Base-by-base conservation (phyloP, 257 asterid genomes). In the Forsythia suspensa region DNA sequence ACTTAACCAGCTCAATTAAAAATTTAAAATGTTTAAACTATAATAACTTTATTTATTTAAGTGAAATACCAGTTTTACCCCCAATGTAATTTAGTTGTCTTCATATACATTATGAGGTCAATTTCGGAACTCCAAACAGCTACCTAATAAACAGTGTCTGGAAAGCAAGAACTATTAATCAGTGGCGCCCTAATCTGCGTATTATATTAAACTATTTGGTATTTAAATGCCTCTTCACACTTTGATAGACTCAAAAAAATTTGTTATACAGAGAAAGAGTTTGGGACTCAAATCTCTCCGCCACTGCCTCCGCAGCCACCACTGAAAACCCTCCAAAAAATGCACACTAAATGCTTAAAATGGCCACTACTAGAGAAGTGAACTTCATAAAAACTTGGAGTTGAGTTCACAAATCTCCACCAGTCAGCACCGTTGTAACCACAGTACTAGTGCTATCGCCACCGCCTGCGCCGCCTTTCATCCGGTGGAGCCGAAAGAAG, bases 131-230 rank as follows among this genome's bases (percentile, higher is more conserved):
- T 78, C 63, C 71, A 77, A 16, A 10, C 57, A 34, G 16, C 55
- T 70, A 63, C 75, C 72, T 71, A 46, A 48, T 48, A 65, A 76
- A 85, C 82, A 78, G 71, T 41, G 63, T 21, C 72, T 48, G 48
- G 57, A 77, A 79, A 85, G 77, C 73, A 77, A 72, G 82, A 74
- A 79, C 79, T 73, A 78, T 80, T 78, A 81, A 83, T 79, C 72
- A 83, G 80, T 76, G 85, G 88, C 85, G 76, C 91, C 90, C 84
- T 85, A 87, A 81, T 87, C 86, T 52, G 78, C 46, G 65, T 63
- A 71, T 76, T 83, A 51, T 55, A 75, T 51, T 61, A 71, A 81
- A 76, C 34, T 57, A 51, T 18, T 40, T 72, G 55, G 6, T 69
- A 72, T 86, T 87, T 78, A 85, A 86, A 87, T 77, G 73, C 70